phyloP scores from a whole-genome alignment of 148 eudicot species.

The Silene uniflora region DNA sequence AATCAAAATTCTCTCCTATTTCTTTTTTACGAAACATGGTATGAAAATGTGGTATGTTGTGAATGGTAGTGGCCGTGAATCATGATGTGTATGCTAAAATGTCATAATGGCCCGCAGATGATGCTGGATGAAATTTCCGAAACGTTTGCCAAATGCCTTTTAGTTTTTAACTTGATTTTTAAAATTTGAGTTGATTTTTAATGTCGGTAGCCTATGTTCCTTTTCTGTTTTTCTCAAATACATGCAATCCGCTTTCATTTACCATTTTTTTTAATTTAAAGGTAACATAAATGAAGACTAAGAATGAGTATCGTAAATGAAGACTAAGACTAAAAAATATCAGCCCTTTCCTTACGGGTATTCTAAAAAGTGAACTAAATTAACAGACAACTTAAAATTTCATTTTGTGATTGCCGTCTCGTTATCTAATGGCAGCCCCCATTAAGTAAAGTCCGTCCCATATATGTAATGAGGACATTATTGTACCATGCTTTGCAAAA shows the following conservation, averaged over 20 bases:
- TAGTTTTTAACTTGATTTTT: background rate
- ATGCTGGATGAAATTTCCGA: too few relatives aligned
- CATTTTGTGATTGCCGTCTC: background rate
- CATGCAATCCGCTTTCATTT: too few relatives aligned
- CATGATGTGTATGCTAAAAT: too few relatives aligned
- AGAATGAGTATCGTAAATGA: background rate
- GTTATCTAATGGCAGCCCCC: background rate
- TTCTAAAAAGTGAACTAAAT: background rate
- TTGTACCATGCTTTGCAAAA: background rate
- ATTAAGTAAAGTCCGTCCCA: background rate
- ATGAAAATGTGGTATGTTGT: background rate
- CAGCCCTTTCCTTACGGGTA: background rate
- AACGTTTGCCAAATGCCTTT: too few relatives aligned
- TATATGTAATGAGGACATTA: background rate
- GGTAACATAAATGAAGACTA: background rate
- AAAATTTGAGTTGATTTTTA: background rate
- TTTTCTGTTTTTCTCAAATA: too few relatives aligned
- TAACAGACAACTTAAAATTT: background rate
- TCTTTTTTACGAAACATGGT: background rate
- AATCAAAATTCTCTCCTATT: conserved; percentile 16
- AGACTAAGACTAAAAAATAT: too few relatives aligned
- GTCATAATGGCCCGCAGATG: background rate
- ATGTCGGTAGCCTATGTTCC: background rate
- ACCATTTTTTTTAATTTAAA: too few relatives aligned
- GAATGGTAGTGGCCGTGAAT: background rate